Conservation (phyloP, 345 rosid genomes). For the Salix suchowensis region DNA sequence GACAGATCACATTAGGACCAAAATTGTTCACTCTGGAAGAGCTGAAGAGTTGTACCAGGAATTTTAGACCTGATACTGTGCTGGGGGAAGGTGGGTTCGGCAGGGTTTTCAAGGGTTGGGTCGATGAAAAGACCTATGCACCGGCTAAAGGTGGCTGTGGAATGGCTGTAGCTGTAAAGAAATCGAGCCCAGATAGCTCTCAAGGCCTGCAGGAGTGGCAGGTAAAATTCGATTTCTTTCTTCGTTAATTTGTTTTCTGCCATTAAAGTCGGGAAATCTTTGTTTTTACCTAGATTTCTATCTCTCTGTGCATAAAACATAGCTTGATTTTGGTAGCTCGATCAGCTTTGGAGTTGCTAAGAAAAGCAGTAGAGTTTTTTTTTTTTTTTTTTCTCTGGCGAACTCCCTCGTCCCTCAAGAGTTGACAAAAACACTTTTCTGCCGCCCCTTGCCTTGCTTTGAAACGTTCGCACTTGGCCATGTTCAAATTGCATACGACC, state of each 20-base stretch:
- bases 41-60: constrained; percentile 61
- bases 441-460: neutral
- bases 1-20: constrained; percentile 19
- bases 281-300: too few species aligned
- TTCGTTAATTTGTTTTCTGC: too few species aligned
- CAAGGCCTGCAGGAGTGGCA: constrained; percentile 84
- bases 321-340: too few species aligned
- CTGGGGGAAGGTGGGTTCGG: constrained; percentile 96
- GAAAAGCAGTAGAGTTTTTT: too few species aligned
- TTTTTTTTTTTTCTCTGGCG: too few species aligned
- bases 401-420: neutral
- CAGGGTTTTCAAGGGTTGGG: constrained; percentile 82
- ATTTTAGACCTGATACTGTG: constrained; percentile 63
- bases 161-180: constrained; percentile 81
- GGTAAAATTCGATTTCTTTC: constrained; percentile 28
- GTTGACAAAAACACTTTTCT: neutral
- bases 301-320: too few species aligned
- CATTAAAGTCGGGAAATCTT: too few species aligned
- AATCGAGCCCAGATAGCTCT: constrained; percentile 62
- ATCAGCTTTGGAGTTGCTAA: too few species aligned
- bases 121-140: constrained; percentile 45
- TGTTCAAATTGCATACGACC: neutral
- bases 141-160: constrained; percentile 65
- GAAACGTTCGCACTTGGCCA: neutral
- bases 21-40: constrained; percentile 55